phyloP scores from a whole-genome alignment of 129 eudicot genomes.

The sunflower (Helianthus annuus) region HanXRQr2.0-SUNRISE NC_035447.2:40288049-40288548 shows the following conservation, averaged over 20 bases:
- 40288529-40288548: background rate
- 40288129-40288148: slow-evolving; percentile 28
- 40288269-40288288: background rate
- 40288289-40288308: background rate
- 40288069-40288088: slow-evolving; percentile 29
- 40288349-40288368: background rate
- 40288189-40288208: background rate
- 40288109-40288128: slow-evolving; percentile 40
- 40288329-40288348: background rate
- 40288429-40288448: slow-evolving; percentile 17
- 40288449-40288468: slow-evolving; percentile 1
- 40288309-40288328: slow-evolving; percentile 17
- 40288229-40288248: slow-evolving; percentile 9
- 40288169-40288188: slow-evolving; percentile 38
- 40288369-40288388: background rate
- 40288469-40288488: background rate
- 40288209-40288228: background rate
- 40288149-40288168: slow-evolving; percentile 48
- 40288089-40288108: slow-evolving; percentile 8
- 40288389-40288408: background rate
- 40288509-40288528: slow-evolving; percentile 5
- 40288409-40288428: background rate
- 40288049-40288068: slow-evolving; percentile 13
- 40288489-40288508: background rate
- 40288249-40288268: background rate